A percentile compares a stretch with the other conserved stretches of the same genome.
Evolutionary conservation across 345 rosid species (phyloP).

Genomic region (Brassica napus): Da-Ae NC_063442.1:42563001-42563500

Average conservation of each 20-base stretch:
- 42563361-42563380: neutral
- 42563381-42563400: neutral
- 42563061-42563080: neutral
- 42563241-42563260: slow-evolving; percentile 16
- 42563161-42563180: slow-evolving; percentile 19
- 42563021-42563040: slow-evolving; percentile 19
- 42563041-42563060: slow-evolving; percentile 16
- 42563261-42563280: slow-evolving; percentile 23
- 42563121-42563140: neutral
- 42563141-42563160: slow-evolving; percentile 28
- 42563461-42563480: neutral
- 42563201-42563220: slow-evolving; percentile 4
- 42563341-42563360: neutral
- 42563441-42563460: neutral
- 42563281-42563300: slow-evolving; percentile 12
- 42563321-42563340: neutral
- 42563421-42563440: neutral
- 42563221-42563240: slow-evolving; percentile 1
- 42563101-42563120: neutral
- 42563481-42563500: neutral
- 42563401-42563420: neutral
- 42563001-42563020: slow-evolving; percentile 4
- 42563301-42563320: slow-evolving; percentile 1
- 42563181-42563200: neutral
- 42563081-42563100: neutral